These are phyloP conservation scores for Pleurotus eryngii DNA, from an alignment of 768 basidiomycete genomes.

Conservation along the genomic window DNA sequence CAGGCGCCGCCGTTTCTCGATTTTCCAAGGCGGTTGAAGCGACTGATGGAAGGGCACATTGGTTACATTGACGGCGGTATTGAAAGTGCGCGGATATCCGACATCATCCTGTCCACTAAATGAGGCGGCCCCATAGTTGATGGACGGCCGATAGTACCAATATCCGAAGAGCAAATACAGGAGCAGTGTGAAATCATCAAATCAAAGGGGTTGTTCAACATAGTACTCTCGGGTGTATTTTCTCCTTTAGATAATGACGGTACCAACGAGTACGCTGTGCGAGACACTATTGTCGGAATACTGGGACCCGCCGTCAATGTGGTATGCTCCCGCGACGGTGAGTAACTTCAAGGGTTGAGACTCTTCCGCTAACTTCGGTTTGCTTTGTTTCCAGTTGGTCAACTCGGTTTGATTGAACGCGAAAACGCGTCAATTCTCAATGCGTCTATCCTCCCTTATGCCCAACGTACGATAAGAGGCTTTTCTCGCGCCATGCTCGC, in stretches of 20 bases:
- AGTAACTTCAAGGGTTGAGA: slow-evolving; percentile 3
- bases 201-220: slow-evolving; percentile 24
- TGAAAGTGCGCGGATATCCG: slow-evolving; percentile 34
- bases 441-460: slow-evolving; percentile 59
- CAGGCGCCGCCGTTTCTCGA: slow-evolving; percentile 51
- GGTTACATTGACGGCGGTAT: slow-evolving; percentile 33
- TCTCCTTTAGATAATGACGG: slow-evolving; percentile 31
- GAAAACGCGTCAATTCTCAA: slow-evolving; percentile 71
- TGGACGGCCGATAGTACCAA: slow-evolving; percentile 26
- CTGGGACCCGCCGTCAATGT: slow-evolving; percentile 41
- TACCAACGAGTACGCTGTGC: slow-evolving; percentile 27
- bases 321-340: slow-evolving; percentile 50
- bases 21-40: slow-evolving; percentile 26
- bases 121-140: slow-evolving; percentile 16
- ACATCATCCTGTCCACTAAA: not conserved
- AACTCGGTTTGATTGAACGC: slow-evolving; percentile 57
- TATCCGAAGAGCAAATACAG: slow-evolving; percentile 42
- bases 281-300: slow-evolving; percentile 25
- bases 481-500: slow-evolving; percentile 49
- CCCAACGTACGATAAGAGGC: slow-evolving; percentile 49
- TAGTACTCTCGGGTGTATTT: slow-evolving; percentile 29
- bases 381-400: slow-evolving; percentile 36
- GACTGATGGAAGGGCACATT: slow-evolving; percentile 27
- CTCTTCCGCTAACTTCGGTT: not conserved
- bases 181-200: slow-evolving; percentile 35